phyloP scores from a whole-genome alignment of 208 protist species.

The Pavlovales sp. region DNA sequence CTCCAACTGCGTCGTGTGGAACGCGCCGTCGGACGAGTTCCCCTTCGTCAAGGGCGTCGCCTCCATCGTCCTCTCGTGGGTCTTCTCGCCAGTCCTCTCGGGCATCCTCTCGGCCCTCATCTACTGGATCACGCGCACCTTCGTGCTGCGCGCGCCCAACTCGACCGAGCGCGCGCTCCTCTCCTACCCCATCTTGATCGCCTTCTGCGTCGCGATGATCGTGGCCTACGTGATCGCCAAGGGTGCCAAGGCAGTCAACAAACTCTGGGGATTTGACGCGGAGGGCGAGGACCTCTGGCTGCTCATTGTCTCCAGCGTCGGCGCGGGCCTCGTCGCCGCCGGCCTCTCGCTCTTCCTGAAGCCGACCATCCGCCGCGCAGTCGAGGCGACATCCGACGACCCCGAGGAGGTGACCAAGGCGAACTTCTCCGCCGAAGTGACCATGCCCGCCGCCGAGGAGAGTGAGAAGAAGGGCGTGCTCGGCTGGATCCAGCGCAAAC shows the following conservation, averaged over 20 bases:
- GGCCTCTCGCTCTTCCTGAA: background rate
- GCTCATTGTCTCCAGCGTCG: background rate
- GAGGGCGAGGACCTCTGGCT: conserved; percentile 6
- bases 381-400: background rate
- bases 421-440: background rate
- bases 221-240: conserved; percentile 20
- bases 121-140: conserved; percentile 16
- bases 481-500: too few relatives aligned
- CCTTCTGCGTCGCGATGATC: conserved; percentile 1
- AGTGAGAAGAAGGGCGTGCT: too few relatives aligned
- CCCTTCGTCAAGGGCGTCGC: conserved; percentile 27
- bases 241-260: conserved; percentile 36
- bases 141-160: conserved; percentile 20
- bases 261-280: background rate
- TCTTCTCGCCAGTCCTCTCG: conserved; percentile 52
- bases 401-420: background rate
- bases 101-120: conserved; percentile 36
- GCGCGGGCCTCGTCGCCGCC: background rate
- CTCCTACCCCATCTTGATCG: conserved; percentile 36
- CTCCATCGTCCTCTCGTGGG: conserved; percentile 45
- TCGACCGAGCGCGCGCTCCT: background rate
- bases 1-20: conserved; percentile 30
- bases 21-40: background rate
- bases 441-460: background rate
- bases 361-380: background rate